A percentile compares a stretch with the other conserved stretches of the same genome.
Evolutionary conservation across 352 stramenopile species (phyloP).

Genomic region (Peronospora destructor): DNA sequence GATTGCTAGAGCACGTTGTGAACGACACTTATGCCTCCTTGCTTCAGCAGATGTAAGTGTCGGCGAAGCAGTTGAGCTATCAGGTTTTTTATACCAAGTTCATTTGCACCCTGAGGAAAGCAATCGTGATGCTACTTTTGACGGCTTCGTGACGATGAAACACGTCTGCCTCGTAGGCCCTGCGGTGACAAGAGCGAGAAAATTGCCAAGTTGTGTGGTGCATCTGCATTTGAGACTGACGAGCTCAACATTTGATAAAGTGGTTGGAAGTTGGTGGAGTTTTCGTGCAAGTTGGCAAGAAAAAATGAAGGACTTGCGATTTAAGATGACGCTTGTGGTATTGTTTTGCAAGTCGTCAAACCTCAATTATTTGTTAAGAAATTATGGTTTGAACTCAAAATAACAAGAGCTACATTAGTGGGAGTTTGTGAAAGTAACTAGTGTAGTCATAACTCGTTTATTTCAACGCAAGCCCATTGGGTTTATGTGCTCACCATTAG

Average conservation of each 20-base stretch:
- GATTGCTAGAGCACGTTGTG: constrained; percentile 32
- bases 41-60: constrained; percentile 31
- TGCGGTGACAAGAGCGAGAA: background rate
- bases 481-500: constrained; percentile 40
- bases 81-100: constrained; percentile 4
- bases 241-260: too few relatives aligned
- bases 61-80: background rate
- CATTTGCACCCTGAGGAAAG: background rate
- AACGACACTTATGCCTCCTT: constrained; percentile 32
- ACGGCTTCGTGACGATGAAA: background rate
- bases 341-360: too few relatives aligned
- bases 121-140: background rate
- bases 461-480: constrained; percentile 55
- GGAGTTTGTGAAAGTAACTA: too few relatives aligned
- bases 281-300: too few relatives aligned
- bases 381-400: too few relatives aligned
- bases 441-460: constrained; percentile 3
- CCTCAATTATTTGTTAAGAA: too few relatives aligned
- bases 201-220: background rate
- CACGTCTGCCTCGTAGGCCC: background rate
- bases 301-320: too few relatives aligned
- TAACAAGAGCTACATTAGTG: too few relatives aligned
- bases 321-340: too few relatives aligned
- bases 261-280: too few relatives aligned
- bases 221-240: too few relatives aligned